Conservation (phyloP, 2,329 filamentous ascomycete genomes). For the Blastomyces gilchristii region DNA sequence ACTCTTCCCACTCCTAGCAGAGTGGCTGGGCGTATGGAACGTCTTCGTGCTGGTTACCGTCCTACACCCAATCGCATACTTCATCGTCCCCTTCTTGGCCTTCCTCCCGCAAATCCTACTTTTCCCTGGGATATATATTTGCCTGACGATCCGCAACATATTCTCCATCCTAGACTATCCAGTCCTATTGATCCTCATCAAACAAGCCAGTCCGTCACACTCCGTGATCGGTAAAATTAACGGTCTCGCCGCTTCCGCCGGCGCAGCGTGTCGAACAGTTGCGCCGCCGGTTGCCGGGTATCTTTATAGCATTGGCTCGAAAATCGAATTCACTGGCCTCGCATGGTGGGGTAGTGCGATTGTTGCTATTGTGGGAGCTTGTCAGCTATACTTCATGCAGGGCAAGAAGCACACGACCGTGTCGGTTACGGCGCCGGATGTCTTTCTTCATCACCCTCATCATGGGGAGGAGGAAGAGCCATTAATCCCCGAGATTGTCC, state of each 20-base stretch:
- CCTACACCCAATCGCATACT: slow-evolving; percentile 57
- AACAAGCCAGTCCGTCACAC: slow-evolving; percentile 56
- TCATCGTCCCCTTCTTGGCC: slow-evolving; percentile 58
- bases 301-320: slow-evolving; percentile 53
- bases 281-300: slow-evolving; percentile 59
- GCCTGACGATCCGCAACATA: slow-evolving; percentile 54
- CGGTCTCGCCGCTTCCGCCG: slow-evolving; percentile 59
- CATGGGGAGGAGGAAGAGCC: slow-evolving; percentile 13
- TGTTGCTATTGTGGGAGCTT: slow-evolving; percentile 46
- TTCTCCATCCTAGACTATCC: slow-evolving; percentile 60
- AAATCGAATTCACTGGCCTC: slow-evolving; percentile 49
- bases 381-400: slow-evolving; percentile 48
- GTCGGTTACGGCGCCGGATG: slow-evolving; percentile 28
- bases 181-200: slow-evolving; percentile 59
- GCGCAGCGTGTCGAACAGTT: slow-evolving; percentile 59
- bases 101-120: slow-evolving; percentile 46
- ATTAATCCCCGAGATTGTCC: slow-evolving; percentile 19
- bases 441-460: slow-evolving; percentile 19
- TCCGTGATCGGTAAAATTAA: slow-evolving; percentile 60
- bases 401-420: slow-evolving; percentile 37
- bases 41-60: slow-evolving; percentile 56
- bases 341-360: slow-evolving; percentile 52
- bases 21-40: slow-evolving; percentile 56
- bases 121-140: slow-evolving; percentile 55
- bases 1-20: slow-evolving; percentile 56